These are phyloP conservation scores for Bathelium albidoporum DNA, from an alignment of 495 filamentous ascomycete genomes.

Conservation along the genomic window DNA sequence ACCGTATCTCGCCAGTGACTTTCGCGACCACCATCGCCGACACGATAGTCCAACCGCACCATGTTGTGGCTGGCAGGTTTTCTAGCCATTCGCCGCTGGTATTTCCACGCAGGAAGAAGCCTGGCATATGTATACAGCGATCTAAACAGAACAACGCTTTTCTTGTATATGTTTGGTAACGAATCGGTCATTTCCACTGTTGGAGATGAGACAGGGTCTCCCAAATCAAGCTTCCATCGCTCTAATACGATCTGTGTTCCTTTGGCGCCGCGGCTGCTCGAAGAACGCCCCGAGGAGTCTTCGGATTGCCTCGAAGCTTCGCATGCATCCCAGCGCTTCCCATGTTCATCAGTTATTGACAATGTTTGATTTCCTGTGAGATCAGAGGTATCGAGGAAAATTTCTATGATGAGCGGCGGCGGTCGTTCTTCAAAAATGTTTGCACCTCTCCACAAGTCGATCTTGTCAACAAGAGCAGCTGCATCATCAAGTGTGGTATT, in stretches of 20 bases:
- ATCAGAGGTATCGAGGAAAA: slow-evolving; percentile 70
- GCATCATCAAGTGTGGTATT: slow-evolving; percentile 90
- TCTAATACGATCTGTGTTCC: slow-evolving; percentile 68
- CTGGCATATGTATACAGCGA: slow-evolving; percentile 79
- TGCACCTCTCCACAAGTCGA: slow-evolving; percentile 66
- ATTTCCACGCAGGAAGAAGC: slow-evolving; percentile 80
- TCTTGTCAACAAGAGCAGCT: slow-evolving; percentile 68
- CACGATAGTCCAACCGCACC: slow-evolving; percentile 69
- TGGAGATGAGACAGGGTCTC: slow-evolving; percentile 41
- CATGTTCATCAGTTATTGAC: slow-evolving; percentile 75
- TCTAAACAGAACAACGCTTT: slow-evolving; percentile 85
- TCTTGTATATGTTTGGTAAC: slow-evolving; percentile 88
- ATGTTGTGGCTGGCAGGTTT: slow-evolving; percentile 55
- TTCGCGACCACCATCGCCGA: slow-evolving; percentile 49
- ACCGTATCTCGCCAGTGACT: slow-evolving; percentile 48
- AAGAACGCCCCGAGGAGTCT: slow-evolving; percentile 32
- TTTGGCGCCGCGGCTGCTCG: slow-evolving; percentile 44
- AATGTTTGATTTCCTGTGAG: slow-evolving; percentile 78
- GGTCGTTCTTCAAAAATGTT: slow-evolving; percentile 69
- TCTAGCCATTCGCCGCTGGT: slow-evolving; percentile 45
- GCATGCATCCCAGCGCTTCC: slow-evolving; percentile 83
- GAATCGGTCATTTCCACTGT: slow-evolving; percentile 56
- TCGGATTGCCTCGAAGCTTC: slow-evolving; percentile 63
- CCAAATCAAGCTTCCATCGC: slow-evolving; percentile 78
- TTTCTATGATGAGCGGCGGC: slow-evolving; percentile 81